phyloP scores from a whole-genome alignment of 2,329 filamentous ascomycete genomes.

The Boeremia lycopersici region DNA sequence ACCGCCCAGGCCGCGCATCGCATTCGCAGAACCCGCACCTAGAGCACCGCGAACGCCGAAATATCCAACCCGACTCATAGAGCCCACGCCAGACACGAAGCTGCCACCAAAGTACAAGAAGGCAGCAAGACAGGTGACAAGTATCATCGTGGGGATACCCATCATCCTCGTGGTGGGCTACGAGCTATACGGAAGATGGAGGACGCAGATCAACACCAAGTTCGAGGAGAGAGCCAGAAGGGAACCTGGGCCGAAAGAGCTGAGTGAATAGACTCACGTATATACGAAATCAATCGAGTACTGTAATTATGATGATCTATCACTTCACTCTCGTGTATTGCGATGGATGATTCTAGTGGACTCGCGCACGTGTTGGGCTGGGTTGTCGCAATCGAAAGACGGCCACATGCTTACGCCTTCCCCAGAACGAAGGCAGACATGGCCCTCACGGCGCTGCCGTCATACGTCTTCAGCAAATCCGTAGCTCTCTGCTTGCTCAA shows the following conservation, averaged over 20 bases:
- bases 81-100: constrained; percentile 26
- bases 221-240: constrained; percentile 17
- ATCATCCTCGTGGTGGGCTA: constrained; percentile 42
- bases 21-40: constrained; percentile 14
- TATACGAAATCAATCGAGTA: not conserved
- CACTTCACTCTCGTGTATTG: not conserved
- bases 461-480: constrained; percentile 73
- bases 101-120: constrained; percentile 42
- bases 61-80: constrained; percentile 24
- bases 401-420: not conserved
- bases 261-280: not conserved
- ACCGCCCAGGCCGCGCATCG: constrained; percentile 1
- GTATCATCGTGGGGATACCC: constrained; percentile 45
- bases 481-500: constrained; percentile 73
- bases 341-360: not conserved
- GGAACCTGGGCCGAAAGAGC: not conserved
- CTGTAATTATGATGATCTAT: not conserved
- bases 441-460: constrained; percentile 71
- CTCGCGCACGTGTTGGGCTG: too few species aligned
- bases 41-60: constrained; percentile 8
- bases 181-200: constrained; percentile 39
- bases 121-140: constrained; percentile 37
- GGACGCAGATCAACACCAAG: constrained; percentile 22
- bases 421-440: constrained; percentile 64
- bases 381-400: not conserved